These are phyloP conservation scores for Phytophthora multivora DNA, from an alignment of 352 stramenopile species.

Conservation along the genomic window DNA sequence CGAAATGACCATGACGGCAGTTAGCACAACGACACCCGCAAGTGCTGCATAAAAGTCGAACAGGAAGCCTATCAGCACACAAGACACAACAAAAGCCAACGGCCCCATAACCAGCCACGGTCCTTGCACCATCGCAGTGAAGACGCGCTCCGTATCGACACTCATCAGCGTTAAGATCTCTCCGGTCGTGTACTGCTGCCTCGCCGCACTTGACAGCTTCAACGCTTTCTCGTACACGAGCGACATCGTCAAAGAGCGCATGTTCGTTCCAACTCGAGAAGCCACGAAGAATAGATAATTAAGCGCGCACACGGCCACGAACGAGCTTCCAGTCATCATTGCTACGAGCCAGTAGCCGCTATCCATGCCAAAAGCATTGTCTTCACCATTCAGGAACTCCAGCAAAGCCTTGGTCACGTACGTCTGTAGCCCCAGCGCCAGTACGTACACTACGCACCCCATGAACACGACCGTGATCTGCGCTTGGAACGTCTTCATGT, in stretches of 20 bases:
- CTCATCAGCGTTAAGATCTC: slow-evolving; percentile 50
- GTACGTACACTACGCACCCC: slow-evolving; percentile 32
- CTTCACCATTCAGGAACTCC: slow-evolving; percentile 31
- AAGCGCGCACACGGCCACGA: slow-evolving; percentile 31
- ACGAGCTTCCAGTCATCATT: slow-evolving; percentile 25
- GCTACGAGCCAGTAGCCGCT: slow-evolving; percentile 38
- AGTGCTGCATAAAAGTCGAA: slow-evolving; percentile 28
- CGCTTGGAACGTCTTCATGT: slow-evolving; percentile 17
- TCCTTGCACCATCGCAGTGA: slow-evolving; percentile 29
- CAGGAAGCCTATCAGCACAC: slow-evolving; percentile 36
- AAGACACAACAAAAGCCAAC: slow-evolving; percentile 27
- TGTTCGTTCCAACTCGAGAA: slow-evolving; percentile 44
- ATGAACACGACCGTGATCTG: slow-evolving; percentile 18
- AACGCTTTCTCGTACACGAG: slow-evolving; percentile 59
- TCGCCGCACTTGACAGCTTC: slow-evolving; percentile 52
- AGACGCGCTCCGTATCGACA: slow-evolving; percentile 47
- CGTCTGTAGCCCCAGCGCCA: slow-evolving; percentile 31
- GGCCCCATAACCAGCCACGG: slow-evolving; percentile 40
- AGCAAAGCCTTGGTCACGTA: slow-evolving; percentile 35
- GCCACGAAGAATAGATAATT: slow-evolving; percentile 47
- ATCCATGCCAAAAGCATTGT: slow-evolving; percentile 33
- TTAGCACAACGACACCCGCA: slow-evolving; percentile 10
- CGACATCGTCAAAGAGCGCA: slow-evolving; percentile 48
- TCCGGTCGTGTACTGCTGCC: slow-evolving; percentile 42
- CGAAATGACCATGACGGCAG: slow-evolving; percentile 26